These are phyloP conservation scores for Conringia planisiliqua DNA, from an alignment of 345 rosid species.

Conservation along the genomic window DNA sequence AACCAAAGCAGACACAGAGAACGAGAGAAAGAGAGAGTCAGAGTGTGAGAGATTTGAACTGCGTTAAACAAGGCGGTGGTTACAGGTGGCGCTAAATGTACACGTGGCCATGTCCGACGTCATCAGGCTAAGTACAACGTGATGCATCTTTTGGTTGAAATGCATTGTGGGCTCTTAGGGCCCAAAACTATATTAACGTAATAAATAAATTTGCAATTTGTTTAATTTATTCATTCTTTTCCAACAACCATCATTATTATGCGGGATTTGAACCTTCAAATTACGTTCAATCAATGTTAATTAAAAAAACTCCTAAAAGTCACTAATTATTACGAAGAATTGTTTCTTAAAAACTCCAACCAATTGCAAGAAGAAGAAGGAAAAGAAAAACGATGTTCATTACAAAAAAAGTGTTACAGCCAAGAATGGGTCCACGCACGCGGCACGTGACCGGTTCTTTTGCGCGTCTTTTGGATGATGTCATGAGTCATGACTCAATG, in stretches of 20 bases:
- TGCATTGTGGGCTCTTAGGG: neutral
- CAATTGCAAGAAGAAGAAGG: neutral
- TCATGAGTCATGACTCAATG: neutral
- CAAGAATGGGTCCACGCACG: neutral
- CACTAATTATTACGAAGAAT: neutral
- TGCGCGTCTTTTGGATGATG: neutral
- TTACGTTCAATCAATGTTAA: neutral
- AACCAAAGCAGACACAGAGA: conserved; percentile 1
- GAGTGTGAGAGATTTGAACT: conserved; percentile 23
- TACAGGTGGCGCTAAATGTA: conserved; percentile 27
- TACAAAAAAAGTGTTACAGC: neutral
- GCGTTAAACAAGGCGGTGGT: conserved; percentile 25
- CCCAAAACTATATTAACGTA: neutral
- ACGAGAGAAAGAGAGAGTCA: neutral
- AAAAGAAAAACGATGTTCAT: neutral
- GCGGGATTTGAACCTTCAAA: too few species aligned
- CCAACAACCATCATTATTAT: neutral
- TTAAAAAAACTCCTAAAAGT: neutral
- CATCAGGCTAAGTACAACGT: neutral
- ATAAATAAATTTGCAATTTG: neutral
- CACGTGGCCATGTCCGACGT: neutral
- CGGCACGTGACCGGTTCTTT: neutral
- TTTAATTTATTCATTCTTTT: neutral
- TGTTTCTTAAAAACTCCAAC: neutral
- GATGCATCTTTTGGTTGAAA: neutral